A percentile compares a stretch with the other conserved stretches of the same genome.
phyloP scores from a whole-genome alignment of 139 green algal genomes.

The Pseudopediastrum boryanum region DNA sequence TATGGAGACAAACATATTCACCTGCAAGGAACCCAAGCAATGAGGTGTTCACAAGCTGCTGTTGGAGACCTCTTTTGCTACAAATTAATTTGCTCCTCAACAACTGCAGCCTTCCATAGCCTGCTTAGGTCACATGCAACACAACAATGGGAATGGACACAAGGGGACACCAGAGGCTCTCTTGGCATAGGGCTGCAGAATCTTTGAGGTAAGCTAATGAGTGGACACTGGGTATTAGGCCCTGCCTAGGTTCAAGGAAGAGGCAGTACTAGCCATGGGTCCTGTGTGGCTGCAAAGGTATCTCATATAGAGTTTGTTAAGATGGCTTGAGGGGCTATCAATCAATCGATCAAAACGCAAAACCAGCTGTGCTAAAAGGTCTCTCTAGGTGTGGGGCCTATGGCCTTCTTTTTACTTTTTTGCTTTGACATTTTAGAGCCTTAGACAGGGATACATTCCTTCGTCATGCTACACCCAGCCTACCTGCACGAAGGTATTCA shows the following conservation, averaged over 20 bases:
- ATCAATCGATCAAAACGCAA: neutral
- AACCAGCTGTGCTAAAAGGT: no score
- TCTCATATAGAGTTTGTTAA: neutral
- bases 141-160: neutral
- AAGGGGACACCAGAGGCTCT: neutral
- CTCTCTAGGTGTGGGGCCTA: no score
- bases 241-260: no score
- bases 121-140: neutral
- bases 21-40: constrained; percentile 40
- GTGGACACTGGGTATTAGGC: no score
- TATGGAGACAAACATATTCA: constrained; percentile 67
- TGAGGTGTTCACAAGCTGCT: neutral
- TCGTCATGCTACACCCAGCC: neutral
- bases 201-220: neutral
- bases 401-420: neutral
- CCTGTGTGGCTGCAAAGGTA: neutral
- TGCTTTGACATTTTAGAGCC: neutral
- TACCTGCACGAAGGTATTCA: constrained; percentile 32
- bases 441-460: neutral
- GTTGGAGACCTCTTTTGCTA: no score
- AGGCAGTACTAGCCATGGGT: neutral
- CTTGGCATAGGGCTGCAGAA: neutral
- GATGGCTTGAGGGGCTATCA: neutral
- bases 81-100: no score
- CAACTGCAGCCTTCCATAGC: neutral